Base-by-base conservation (phyloP, 345 rosid species). In the Psidium guajava region DNA sequence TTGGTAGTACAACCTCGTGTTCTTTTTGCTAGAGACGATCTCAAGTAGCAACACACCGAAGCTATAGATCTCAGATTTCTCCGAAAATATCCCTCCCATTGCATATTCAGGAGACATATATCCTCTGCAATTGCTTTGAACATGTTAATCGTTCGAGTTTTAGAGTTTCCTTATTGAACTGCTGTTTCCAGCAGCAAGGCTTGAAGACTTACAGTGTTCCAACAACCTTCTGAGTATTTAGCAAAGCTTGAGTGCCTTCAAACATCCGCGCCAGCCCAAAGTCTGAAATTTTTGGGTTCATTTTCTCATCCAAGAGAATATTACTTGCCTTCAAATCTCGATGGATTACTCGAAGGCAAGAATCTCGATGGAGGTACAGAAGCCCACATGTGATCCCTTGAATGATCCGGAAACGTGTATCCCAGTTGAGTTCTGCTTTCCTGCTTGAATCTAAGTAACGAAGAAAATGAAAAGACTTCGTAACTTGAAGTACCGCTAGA, bases 241-340 rank as follows among this genome's bases (percentile, higher is more conserved):
- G 52, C 40, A 47, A 61, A 54, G 54, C 82, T 82, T 54, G 80
- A 7, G 86, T 86, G 27, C 69, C 87, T 25, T 69, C 77, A 28
- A 88, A 89, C 11, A 89, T 86, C 52, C 87, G 86, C 4, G 91
- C 91, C 54, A 85, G 64, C 5, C 92, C 91, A 85, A 91, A 91
- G 59, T 91, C 92, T 4, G 91, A 90, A 28, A 89, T 90, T 87
- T 53, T 91, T 6, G 90, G 89, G 20, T 87, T 88, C 90, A 88
- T 82, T 15, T 85, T 86, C 5, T 28, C 87, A 69, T 91, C 92
- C 27, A 90, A 82, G 13, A 88, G 83, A 82, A 89, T 57, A 83
- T 91, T 89, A 52, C 89, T 87, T 6, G 87, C 55, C 73, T 90
- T 91, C 18, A 90, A 58, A 85, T 91, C 92, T 53, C 92, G 83